Evolutionary conservation across 768 basidiomycete genomes (phyloP).

Genomic region (Macrocybe gigantea): DNA sequence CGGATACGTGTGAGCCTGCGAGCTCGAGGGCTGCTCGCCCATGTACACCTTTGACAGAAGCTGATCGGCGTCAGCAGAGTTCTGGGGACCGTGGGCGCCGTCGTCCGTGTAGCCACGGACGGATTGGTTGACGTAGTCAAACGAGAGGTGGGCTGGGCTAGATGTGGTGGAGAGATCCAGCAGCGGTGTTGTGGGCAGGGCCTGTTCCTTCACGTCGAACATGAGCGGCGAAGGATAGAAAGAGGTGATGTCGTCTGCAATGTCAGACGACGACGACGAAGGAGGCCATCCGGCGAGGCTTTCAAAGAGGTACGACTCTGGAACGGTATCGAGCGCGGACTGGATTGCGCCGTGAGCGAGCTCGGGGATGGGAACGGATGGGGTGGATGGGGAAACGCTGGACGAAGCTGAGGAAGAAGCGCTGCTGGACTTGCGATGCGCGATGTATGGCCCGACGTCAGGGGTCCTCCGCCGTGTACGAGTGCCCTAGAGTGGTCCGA

Average conservation of each 20-base stretch:
- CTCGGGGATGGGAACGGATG: conserved; percentile 19
- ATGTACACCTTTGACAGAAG: no score
- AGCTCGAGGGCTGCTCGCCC: no score
- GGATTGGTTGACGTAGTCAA: conserved; percentile 28
- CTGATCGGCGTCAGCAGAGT: not conserved
- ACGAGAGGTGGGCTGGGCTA: conserved; percentile 18
- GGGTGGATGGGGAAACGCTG: conserved; percentile 34
- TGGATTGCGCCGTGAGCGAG: conserved; percentile 17
- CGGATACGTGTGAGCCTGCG: no score
- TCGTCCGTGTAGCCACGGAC: conserved; percentile 24
- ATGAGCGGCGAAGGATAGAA: conserved; percentile 12
- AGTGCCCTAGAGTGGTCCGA: conserved; percentile 28
- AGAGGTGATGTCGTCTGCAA: conserved; percentile 7
- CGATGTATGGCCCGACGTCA: conserved; percentile 22
- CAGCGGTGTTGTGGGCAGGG: conserved; percentile 12
- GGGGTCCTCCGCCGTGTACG: conserved; percentile 32
- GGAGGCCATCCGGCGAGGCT: conserved; percentile 16
- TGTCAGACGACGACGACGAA: conserved; percentile 12
- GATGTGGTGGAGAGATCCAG: conserved; percentile 15
- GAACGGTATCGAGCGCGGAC: conserved; percentile 13
- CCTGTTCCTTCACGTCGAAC: conserved; percentile 13
- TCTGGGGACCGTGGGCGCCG: conserved; percentile 17
- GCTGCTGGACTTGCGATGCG: conserved; percentile 29
- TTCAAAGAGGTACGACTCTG: conserved; percentile 18
- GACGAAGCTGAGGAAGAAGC: conserved; percentile 29